Percentiles rank a stretch among this genome's conserved stretches.
Evolutionary conservation across 352 stramenopile species (phyloP).

Genomic region (Globisporangium paddicum): DNA sequence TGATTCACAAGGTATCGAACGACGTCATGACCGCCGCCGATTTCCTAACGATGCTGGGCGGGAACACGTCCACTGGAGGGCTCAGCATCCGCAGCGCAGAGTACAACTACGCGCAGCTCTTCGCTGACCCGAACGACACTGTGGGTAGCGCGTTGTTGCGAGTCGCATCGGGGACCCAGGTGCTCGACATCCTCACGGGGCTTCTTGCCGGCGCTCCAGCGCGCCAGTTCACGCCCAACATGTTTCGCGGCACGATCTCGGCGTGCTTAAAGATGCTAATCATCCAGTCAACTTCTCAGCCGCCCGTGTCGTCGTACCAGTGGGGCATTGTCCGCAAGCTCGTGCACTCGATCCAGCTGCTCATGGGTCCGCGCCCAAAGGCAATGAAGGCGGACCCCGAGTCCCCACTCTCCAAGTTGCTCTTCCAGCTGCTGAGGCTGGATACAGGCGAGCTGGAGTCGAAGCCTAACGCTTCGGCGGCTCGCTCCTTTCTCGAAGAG

Average conservation of each 20-base stretch:
- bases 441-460: conserved; percentile 1
- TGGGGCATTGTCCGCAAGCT: conserved; percentile 40
- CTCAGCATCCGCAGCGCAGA: conserved; percentile 37
- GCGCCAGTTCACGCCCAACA: conserved; percentile 59
- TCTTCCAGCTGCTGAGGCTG: conserved; percentile 46
- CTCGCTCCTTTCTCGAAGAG: neutral
- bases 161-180: conserved; percentile 49
- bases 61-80: conserved; percentile 27
- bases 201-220: conserved; percentile 45
- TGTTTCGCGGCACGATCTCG: conserved; percentile 58
- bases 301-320: conserved; percentile 43
- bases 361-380: conserved; percentile 25
- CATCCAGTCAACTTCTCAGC: conserved; percentile 10
- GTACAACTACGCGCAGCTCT: conserved; percentile 66
- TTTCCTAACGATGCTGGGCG: conserved; percentile 52
- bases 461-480: neutral
- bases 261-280: conserved; percentile 47
- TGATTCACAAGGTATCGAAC: conserved; percentile 56
- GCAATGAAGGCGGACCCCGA: conserved; percentile 33
- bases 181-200: conserved; percentile 63
- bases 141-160: conserved; percentile 39
- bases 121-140: conserved; percentile 41
- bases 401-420: conserved; percentile 43
- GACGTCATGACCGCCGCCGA: conserved; percentile 55
- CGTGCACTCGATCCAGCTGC: conserved; percentile 44